A percentile compares a stretch with the other conserved stretches of the same genome.
These are phyloP conservation scores for Microstegium vimineum DNA, from an alignment of 176 grass and related monocot species.

Conservation along the genomic window DNA sequence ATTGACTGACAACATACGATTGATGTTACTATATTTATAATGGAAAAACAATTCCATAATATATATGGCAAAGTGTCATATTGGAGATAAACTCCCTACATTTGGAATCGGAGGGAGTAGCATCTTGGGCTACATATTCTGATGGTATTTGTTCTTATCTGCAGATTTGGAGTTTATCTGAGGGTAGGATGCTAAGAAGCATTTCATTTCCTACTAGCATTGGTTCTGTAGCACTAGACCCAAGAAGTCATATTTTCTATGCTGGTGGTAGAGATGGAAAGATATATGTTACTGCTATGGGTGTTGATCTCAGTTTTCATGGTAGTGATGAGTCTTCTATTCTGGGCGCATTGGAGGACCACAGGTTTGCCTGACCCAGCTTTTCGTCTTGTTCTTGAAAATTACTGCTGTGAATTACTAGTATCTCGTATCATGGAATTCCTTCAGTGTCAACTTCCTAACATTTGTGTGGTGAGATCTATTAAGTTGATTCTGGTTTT, in stretches of 20 bases:
- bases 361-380: conserved; percentile 46
- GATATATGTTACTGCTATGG: conserved; percentile 81
- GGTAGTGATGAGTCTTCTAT: conserved; percentile 43
- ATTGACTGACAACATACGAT: not conserved
- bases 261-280: conserved; percentile 89
- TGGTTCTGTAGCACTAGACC: conserved; percentile 57
- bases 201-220: conserved; percentile 60
- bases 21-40: not conserved
- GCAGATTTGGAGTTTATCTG: conserved; percentile 81
- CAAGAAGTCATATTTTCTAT: conserved; percentile 79
- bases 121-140: conserved; percentile 2
- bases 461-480: not conserved
- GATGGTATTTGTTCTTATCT: conserved; percentile 12
- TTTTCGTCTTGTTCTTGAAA: not conserved
- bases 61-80: not conserved
- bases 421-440: not conserved
- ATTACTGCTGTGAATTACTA: not conserved
- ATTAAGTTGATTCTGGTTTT: not conserved
- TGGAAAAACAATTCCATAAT: not conserved
- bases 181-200: conserved; percentile 67
- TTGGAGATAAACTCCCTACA: not conserved
- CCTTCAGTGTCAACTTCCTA: not conserved
- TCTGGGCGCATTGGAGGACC: conserved; percentile 61
- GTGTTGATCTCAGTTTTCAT: conserved; percentile 53
- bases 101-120: not conserved